Conservation (phyloP, 2,329 filamentous ascomycete genomes). For the Colletotrichum chrysophilum region DNA sequence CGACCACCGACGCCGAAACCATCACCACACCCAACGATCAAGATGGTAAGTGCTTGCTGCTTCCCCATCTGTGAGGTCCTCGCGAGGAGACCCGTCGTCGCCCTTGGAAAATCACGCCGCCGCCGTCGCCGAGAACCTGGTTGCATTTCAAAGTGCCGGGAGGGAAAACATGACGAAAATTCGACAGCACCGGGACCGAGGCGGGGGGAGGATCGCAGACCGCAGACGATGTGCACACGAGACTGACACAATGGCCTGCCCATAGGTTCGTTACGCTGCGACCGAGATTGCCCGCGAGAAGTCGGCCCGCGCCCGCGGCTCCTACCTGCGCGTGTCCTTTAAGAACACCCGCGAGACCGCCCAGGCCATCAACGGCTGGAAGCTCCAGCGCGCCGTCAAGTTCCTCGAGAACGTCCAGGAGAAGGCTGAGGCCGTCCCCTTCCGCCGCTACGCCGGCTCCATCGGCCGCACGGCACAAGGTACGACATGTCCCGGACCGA, state of each 20-base stretch:
- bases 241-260: slow-evolving; percentile 22
- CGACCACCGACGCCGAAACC: slow-evolving; percentile 53
- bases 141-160: neutral
- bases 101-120: neutral
- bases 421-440: slow-evolving; percentile 97
- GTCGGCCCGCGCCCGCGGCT: slow-evolving; percentile 96
- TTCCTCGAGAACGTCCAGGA: slow-evolving; percentile 99
- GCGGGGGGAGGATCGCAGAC: neutral
- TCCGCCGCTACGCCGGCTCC: slow-evolving; percentile 96
- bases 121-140: neutral
- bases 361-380: slow-evolving; percentile 99
- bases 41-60: slow-evolving; percentile 57
- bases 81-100: neutral
- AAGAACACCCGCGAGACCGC: slow-evolving; percentile 99
- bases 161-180: neutral
- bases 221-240: neutral
- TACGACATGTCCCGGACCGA: slow-evolving; percentile 59
- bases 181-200: neutral
- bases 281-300: slow-evolving; percentile 86
- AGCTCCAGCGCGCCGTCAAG: slow-evolving; percentile 89
- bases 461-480: slow-evolving; percentile 97
- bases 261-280: slow-evolving; percentile 93
- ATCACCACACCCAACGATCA: slow-evolving; percentile 58
- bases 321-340: slow-evolving; percentile 99
- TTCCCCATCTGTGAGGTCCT: slow-evolving; percentile 20